Base-by-base conservation (phyloP, 1,284 basidiomycete genomes). In the Fistulinella staudtii region DNA sequence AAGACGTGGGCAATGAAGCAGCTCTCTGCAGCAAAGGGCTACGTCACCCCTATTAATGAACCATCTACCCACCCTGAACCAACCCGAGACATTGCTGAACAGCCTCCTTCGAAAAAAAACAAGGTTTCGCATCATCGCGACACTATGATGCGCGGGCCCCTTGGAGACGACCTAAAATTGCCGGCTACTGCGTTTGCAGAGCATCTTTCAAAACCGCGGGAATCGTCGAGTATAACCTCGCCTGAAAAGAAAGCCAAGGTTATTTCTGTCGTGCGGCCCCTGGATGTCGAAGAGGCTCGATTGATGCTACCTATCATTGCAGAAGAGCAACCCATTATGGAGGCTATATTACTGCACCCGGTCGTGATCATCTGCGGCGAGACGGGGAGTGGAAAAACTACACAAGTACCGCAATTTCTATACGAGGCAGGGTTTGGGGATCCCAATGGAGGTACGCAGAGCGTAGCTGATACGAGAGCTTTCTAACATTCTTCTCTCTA, bases 301-400 rank as follows among this genome's bases (percentile, higher is more conserved):
- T 70, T 93, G 52, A 72, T 87, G 46, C 72, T 99, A 1, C 96
- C 96, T 3, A 92, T 99, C 47, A 78, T 93, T 7, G 82, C 86
- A 11, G 94, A 99, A 64, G 96, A 99, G 60, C 93, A 99, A 60
- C 76, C 80, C 4, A 93, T 99, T 43, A 88, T 99, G 77, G 93
- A 96, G 60, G 82, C 91, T 3, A 83, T 99, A 40, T 68, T 93
- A 46, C 72, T 97, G 43, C 84, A 99, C 60, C 80, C 88, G 63
- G 89, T 96, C 18, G 83, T 93, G 34, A 79, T 99, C 41, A 90
- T 99, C 43, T 90, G 96, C 43, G 94, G 95, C 45, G 94, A 97
- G 71, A 99, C 96, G 6, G 96, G 96, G 47, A 95, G 91, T 59
- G 96, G 96, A 40, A 99, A 99, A 70, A 99, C 96, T 1, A 99